Evolutionary conservation across 768 basidiomycete species (phyloP).

Genomic region (Tephrocybe rancida): DNA sequence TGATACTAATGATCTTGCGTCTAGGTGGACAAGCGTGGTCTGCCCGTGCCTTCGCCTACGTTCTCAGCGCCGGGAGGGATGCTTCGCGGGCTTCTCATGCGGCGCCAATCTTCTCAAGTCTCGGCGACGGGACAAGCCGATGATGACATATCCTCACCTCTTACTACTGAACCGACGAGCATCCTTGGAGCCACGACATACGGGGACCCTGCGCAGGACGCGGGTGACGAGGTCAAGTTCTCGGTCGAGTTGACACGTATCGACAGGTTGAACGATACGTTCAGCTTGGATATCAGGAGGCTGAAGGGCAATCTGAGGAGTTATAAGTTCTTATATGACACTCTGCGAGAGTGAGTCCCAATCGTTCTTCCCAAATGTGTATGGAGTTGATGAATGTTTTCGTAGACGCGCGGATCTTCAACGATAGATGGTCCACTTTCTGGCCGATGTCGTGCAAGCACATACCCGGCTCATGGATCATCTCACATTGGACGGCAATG

Average conservation of each 20-base stretch:
- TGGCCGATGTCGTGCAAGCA: neutral
- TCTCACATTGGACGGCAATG: neutral
- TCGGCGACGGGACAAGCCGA: constrained; percentile 45
- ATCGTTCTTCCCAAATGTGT: neutral
- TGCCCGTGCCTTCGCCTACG: constrained; percentile 80
- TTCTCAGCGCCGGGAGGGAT: constrained; percentile 75
- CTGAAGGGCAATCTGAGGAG: constrained; percentile 91
- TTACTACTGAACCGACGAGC: constrained; percentile 43
- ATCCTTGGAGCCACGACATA: constrained; percentile 61
- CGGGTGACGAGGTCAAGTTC: constrained; percentile 96
- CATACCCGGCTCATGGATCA: neutral
- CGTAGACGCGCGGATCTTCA: constrained; percentile 49
- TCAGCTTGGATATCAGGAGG: constrained; percentile 88
- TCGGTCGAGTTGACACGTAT: constrained; percentile 92
- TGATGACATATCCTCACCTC: constrained; percentile 41
- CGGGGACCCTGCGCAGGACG: constrained; percentile 79
- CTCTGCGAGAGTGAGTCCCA: constrained; percentile 74
- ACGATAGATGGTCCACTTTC: constrained; percentile 24
- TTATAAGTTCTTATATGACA: constrained; percentile 92
- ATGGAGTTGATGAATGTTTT: constrained; percentile 7
- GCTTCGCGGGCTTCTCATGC: constrained; percentile 87
- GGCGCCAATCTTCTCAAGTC: constrained; percentile 87
- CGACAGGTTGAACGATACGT: constrained; percentile 88
- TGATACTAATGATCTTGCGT: constrained; percentile 12
- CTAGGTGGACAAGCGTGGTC: constrained; percentile 87